phyloP scores from a whole-genome alignment of 257 asterid species.

The Paraleonurus japonicus region DNA sequence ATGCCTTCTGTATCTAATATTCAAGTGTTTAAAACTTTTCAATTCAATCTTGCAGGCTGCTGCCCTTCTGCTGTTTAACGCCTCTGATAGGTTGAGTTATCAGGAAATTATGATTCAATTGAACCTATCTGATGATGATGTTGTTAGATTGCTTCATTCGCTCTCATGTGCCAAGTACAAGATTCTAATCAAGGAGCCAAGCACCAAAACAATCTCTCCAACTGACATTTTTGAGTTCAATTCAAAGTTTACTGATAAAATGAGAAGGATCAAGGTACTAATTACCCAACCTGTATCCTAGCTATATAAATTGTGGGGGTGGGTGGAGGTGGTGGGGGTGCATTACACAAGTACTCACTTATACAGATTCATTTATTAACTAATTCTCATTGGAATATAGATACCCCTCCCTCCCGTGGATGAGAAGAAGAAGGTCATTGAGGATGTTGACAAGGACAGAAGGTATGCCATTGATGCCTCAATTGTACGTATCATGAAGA shows the following conservation, averaged over 20 bases:
- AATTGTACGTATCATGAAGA: conserved; percentile 64
- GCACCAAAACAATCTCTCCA: conserved; percentile 48
- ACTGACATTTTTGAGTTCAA: conserved; percentile 60
- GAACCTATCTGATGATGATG: conserved; percentile 62
- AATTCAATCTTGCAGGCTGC: conserved; percentile 45
- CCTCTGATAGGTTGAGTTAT: conserved; percentile 56
- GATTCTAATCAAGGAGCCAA: conserved; percentile 60
- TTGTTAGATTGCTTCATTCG: conserved; percentile 62
- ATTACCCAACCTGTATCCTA: neutral
- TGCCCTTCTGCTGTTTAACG: conserved; percentile 51
- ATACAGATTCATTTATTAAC: neutral
- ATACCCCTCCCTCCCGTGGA: conserved; percentile 64
- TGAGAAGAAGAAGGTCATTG: conserved; percentile 63
- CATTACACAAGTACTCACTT: neutral
- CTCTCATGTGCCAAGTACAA: conserved; percentile 63
- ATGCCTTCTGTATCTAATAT: neutral
- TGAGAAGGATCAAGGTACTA: conserved; percentile 65
- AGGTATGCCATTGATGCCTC: conserved; percentile 66
- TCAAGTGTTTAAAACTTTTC: conserved; percentile 2
- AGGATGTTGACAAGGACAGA: conserved; percentile 68
- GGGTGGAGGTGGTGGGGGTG: neutral
- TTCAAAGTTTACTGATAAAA: conserved; percentile 58
- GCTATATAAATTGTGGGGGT: neutral
- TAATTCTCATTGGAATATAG: conserved; percentile 27
- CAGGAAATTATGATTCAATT: conserved; percentile 59